Conservation (phyloP, 192 early-diverging fungal genomes). For the Lunasporangiospora selenospora region DNA sequence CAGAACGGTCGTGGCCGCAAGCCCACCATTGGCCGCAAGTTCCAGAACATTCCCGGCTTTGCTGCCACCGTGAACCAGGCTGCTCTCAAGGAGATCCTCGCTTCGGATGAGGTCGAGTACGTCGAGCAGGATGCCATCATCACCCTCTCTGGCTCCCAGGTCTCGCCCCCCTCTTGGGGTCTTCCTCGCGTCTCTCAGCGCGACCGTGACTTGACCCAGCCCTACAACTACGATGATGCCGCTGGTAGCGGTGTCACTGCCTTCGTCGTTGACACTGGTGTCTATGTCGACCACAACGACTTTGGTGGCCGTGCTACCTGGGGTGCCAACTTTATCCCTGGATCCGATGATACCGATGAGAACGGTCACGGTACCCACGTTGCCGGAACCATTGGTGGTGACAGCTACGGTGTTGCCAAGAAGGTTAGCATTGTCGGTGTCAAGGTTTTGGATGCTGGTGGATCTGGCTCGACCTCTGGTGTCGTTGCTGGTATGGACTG, state of each 20-base stretch:
- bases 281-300: constrained; percentile 51
- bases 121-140: constrained; percentile 38
- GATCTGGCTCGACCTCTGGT: constrained; percentile 44
- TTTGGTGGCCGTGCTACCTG: constrained; percentile 56
- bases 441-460: constrained; percentile 59
- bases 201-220: constrained; percentile 38
- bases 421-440: constrained; percentile 60
- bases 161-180: constrained; percentile 58
- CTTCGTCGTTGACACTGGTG: constrained; percentile 71
- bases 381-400: constrained; percentile 69
- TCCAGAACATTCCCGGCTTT: constrained; percentile 5
- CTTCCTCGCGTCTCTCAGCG: constrained; percentile 51
- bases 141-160: constrained; percentile 9
- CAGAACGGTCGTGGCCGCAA: constrained; percentile 5
- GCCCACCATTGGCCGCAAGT: not conserved
- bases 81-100: constrained; percentile 24
- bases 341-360: constrained; percentile 47
- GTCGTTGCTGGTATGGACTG: constrained; percentile 88
- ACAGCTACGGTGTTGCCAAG: constrained; percentile 64
- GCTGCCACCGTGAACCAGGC: constrained; percentile 14
- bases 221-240: constrained; percentile 61
- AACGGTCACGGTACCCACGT: constrained; percentile 75
- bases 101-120: constrained; percentile 16
- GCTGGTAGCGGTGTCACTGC: constrained; percentile 67
- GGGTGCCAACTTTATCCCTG: constrained; percentile 21